Base-by-base conservation (phyloP, 306 rosid species). In the Vigna hirtella region DNA sequence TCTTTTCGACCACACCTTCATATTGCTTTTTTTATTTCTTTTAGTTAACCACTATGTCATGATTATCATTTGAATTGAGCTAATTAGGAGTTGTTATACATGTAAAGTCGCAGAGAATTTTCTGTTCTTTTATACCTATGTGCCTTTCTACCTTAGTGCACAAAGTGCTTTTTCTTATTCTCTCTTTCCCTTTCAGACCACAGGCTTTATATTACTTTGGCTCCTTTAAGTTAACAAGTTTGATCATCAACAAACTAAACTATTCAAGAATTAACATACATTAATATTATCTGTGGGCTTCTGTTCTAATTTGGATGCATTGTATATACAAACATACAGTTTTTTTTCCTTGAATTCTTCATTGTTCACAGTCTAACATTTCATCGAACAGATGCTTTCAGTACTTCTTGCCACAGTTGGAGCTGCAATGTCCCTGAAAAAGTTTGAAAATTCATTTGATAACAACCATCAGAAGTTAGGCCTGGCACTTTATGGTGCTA, bases 381-480 rank as follows among this genome's bases (percentile, higher is more conserved):
- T 76, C 32, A 65, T 77, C 28, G 58, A 74, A 63, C 96, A 95
- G 99, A 79, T 79, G 68, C 45, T 89, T 12, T 79, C 97, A 73
- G 90, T 86, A 68, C 85, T 89, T 79, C 85, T 95, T 67, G 92
- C 90, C 77, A 87, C 93, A 68, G 84, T 86, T 79, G 99, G 94
- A 82, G 98, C 98, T 51, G 86, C 90, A 11, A 67, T 95, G 84
- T 95, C 99, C 49, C 55, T 95, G 26, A 93, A 67, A 77, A 90
- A 86, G 67, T 91, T 95, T 78, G 99, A 93, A 89, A 95, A 95
- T 78, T 89, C 94, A 80, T 95, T 95, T 86, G 88, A 93, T 69
- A 95, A 95, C 83, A 76, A 49, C 66, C 99, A 95, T 78, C 98
- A 95, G 84, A 93, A 95, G 86, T 55, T 95, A 81, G 99, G 99